These are phyloP conservation scores for Pholiota microspora DNA, from an alignment of 768 basidiomycete genomes.

Conservation along the genomic window DNA sequence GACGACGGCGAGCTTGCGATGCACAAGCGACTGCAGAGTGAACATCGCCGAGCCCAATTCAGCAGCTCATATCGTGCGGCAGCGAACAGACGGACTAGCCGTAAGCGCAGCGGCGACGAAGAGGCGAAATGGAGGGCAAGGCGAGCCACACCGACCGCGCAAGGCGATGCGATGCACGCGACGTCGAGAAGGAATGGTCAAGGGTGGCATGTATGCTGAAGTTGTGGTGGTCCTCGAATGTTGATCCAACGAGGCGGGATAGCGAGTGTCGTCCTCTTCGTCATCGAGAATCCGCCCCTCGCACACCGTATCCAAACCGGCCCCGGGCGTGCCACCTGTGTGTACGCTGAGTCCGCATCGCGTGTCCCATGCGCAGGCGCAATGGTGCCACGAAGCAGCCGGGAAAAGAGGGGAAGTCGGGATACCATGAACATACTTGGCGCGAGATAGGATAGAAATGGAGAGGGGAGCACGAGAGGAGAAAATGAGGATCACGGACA, in stretches of 20 bases:
- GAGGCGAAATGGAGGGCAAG: conserved; percentile 8
- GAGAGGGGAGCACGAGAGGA: conserved; percentile 12
- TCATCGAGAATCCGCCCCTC: conserved; percentile 13
- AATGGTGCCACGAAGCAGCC: conserved; percentile 13
- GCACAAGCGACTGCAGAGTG: conserved; percentile 12
- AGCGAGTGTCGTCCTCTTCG: conserved; percentile 15
- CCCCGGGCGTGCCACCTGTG: conserved; percentile 8
- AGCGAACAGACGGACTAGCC: conserved; percentile 25
- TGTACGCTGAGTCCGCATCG: conserved; percentile 16
- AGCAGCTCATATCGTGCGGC: conserved; percentile 17
- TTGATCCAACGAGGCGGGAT: background rate
- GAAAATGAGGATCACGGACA: background rate
- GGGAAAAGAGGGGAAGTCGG: conserved; percentile 21
- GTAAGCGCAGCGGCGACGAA: conserved; percentile 20
- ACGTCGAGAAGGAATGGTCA: background rate
- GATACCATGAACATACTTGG: conserved; percentile 14
- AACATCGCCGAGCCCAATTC: conserved; percentile 8
- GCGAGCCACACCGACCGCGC: conserved; percentile 1
- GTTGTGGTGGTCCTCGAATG: background rate
- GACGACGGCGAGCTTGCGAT: conserved; percentile 3
- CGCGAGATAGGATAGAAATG: conserved; percentile 12
- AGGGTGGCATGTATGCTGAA: background rate
- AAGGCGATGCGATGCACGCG: background rate
- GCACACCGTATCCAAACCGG: conserved; percentile 8
- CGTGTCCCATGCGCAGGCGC: conserved; percentile 17